Evolutionary conservation across 768 basidiomycete genomes (phyloP).

Genomic region (Trametes elegans): DNA sequence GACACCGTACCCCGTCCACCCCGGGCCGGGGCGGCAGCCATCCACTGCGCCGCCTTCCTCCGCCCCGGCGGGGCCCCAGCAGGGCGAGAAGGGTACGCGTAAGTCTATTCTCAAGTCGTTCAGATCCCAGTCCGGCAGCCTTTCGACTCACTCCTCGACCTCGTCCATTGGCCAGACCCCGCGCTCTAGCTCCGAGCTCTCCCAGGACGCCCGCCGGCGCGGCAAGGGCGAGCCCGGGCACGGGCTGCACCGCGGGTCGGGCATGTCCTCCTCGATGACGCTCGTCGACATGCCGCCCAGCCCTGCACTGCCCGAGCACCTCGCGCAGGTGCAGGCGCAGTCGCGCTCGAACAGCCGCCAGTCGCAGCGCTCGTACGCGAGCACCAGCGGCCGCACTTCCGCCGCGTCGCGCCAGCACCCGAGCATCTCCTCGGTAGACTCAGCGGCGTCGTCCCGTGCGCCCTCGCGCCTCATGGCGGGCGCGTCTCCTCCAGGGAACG

Average conservation of each 20-base stretch:
- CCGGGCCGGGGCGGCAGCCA: constrained; percentile 20
- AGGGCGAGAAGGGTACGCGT: constrained; percentile 45
- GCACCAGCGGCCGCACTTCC: constrained; percentile 11
- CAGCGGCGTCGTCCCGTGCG: constrained; percentile 21
- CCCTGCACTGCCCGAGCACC: constrained; percentile 52
- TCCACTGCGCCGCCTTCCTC: constrained; percentile 21
- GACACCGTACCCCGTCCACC: constrained; percentile 56
- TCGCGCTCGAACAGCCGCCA: constrained; percentile 24
- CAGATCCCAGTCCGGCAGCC: constrained; percentile 45
- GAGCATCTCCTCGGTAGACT: constrained; percentile 24
- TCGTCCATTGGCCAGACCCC: constrained; percentile 30
- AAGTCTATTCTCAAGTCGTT: constrained; percentile 74
- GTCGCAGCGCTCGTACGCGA: constrained; percentile 19
- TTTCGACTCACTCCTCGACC: constrained; percentile 21
- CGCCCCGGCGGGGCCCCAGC: constrained; percentile 26
- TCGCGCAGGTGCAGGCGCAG: constrained; percentile 9
- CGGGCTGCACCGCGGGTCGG: constrained; percentile 27
- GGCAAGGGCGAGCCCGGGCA: constrained; percentile 43
- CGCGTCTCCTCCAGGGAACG: constrained; percentile 32
- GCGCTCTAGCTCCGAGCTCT: constrained; percentile 34
- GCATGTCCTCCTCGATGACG: constrained; percentile 30
- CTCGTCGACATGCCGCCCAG: constrained; percentile 55
- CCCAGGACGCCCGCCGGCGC: constrained; percentile 38
- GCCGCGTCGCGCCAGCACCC: constrained; percentile 19
- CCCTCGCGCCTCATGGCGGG: constrained; percentile 13